These are phyloP conservation scores for Penicillium sp. DNA, from an alignment of 2,329 filamentous ascomycete species.

Conservation along the genomic window DNA sequence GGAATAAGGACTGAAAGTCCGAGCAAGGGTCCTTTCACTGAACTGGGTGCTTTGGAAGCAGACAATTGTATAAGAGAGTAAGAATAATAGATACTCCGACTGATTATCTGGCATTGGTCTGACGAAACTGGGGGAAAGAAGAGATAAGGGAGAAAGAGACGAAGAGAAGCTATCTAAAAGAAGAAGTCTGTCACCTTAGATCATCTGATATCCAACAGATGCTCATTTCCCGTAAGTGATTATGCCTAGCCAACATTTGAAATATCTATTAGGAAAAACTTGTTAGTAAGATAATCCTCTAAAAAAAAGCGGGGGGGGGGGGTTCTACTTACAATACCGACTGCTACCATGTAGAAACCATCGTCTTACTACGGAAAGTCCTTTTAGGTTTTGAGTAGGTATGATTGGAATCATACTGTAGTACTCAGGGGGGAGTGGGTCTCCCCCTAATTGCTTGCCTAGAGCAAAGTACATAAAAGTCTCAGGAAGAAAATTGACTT, in stretches of 20 bases:
- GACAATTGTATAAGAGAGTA: too few relatives aligned
- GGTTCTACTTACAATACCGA: not conserved
- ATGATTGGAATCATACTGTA: not conserved
- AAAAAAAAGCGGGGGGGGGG: not conserved
- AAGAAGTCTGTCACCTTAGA: too few relatives aligned
- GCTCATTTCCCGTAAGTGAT: not conserved
- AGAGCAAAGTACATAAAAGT: not conserved
- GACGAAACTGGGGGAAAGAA: too few relatives aligned
- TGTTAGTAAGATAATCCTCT: not conserved
- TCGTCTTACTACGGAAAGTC: not conserved
- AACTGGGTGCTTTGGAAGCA: too few relatives aligned
- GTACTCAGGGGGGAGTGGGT: not conserved
- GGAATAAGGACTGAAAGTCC: too few relatives aligned
- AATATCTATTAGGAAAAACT: not conserved
- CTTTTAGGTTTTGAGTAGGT: not conserved
- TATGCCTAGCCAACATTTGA: not conserved
- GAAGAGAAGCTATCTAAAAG: too few relatives aligned
- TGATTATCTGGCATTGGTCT: too few relatives aligned
- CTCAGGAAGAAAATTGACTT: not conserved
- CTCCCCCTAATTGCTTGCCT: not conserved
- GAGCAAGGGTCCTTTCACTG: too few relatives aligned
- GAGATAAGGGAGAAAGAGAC: too few relatives aligned
- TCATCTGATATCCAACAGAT: not conserved
- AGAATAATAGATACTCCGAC: too few relatives aligned
- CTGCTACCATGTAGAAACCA: not conserved